These are phyloP conservation scores for Leishmania lainsoni DNA, from an alignment of 208 protist species.

Conservation along the genomic window DNA sequence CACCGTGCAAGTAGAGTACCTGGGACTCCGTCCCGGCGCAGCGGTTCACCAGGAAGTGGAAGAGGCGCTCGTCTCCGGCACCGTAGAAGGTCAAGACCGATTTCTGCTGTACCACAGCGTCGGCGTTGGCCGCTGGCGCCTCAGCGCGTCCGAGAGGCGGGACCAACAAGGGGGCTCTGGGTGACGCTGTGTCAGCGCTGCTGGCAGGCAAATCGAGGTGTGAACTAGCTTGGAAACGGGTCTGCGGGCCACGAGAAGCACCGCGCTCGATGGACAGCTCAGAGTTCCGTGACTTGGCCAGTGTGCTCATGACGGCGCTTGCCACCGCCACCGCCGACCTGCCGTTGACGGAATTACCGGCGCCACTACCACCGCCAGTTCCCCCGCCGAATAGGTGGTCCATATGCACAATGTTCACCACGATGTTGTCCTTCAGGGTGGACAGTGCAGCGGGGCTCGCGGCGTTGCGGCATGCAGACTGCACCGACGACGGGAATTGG, in stretches of 20 bases:
- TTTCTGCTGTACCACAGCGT: conserved; percentile 36
- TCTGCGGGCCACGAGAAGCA: conserved; percentile 4
- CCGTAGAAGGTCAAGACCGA: conserved; percentile 23
- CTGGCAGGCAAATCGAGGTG: conserved; percentile 13
- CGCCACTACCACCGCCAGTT: background rate
- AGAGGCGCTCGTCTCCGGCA: conserved; percentile 30
- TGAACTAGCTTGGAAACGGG: background rate
- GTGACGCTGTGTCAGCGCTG: background rate
- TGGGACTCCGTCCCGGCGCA: conserved; percentile 18
- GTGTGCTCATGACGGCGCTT: conserved; percentile 3
- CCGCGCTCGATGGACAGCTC: conserved; percentile 8
- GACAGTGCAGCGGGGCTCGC: conserved; percentile 8
- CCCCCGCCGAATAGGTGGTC: conserved; percentile 25
- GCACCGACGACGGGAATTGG: conserved; percentile 13
- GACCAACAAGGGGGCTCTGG: background rate
- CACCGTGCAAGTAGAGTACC: conserved; percentile 37
- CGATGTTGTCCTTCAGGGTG: conserved; percentile 26
- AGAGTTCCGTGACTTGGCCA: conserved; percentile 17
- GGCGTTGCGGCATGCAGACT: conserved; percentile 13
- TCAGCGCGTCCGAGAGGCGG: background rate
- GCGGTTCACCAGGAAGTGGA: conserved; percentile 29
- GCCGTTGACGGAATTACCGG: background rate
- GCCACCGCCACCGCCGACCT: background rate
- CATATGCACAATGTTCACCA: conserved; percentile 33
- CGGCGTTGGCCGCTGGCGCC: conserved; percentile 4